These are phyloP conservation scores for Sicyos baderoa DNA, from an alignment of 306 rosid species.

Conservation along the genomic window DNA sequence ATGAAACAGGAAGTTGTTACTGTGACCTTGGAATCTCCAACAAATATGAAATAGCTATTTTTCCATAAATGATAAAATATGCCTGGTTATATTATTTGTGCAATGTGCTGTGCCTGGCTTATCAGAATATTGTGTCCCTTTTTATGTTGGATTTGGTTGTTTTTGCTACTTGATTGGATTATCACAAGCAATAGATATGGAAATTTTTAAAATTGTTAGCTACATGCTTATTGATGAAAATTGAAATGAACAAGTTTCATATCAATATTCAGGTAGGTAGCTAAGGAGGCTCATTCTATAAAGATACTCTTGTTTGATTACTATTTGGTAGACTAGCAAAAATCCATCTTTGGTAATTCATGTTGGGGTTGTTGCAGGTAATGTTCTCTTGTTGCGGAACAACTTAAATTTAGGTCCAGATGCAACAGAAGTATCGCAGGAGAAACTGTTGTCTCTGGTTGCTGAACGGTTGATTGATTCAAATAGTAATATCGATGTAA, in stretches of 20 bases:
- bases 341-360: background rate
- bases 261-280: background rate
- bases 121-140: background rate
- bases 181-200: background rate
- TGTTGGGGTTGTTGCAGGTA: conserved; percentile 52
- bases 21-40: background rate
- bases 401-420: conserved; percentile 69
- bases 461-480: conserved; percentile 88
- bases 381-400: conserved; percentile 75
- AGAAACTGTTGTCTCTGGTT: conserved; percentile 80
- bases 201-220: background rate
- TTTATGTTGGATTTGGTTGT: background rate
- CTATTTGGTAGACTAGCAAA: background rate
- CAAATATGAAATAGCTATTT: background rate
- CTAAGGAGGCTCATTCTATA: conserved; percentile 1
- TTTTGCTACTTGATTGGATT: background rate
- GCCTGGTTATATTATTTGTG: background rate
- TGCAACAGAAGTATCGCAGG: conserved; percentile 81
- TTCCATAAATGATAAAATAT: background rate
- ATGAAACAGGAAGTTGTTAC: background rate
- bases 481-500: conserved; percentile 69
- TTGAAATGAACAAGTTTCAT: background rate
- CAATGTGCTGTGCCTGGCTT: background rate
- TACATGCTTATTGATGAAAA: background rate
- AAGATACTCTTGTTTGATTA: background rate